Conservation (phyloP, 495 filamentous ascomycete genomes). For the Cryomyces antarcticus region DNA sequence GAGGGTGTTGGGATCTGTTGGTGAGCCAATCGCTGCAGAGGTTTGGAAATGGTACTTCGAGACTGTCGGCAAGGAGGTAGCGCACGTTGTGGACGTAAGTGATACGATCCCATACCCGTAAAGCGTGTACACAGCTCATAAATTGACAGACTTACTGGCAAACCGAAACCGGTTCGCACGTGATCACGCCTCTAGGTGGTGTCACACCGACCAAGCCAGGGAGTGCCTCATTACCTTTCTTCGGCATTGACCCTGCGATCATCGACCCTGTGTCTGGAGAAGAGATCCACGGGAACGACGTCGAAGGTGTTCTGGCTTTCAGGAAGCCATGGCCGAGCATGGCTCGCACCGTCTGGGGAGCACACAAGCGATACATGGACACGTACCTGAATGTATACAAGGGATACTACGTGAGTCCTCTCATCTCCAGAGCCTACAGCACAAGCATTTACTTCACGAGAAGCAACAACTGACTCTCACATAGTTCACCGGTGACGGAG, state of each 20-base stretch:
- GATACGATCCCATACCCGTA: constrained; percentile 1
- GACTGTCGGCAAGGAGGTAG: constrained; percentile 79
- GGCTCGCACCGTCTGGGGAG: constrained; percentile 95
- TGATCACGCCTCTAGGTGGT: constrained; percentile 59
- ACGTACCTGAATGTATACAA: constrained; percentile 97
- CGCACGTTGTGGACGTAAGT: constrained; percentile 87
- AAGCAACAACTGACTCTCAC: constrained; percentile 16
- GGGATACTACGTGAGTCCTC: constrained; percentile 72
- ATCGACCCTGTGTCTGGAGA: constrained; percentile 91
- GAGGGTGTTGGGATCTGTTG: constrained; percentile 84
- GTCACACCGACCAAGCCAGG: constrained; percentile 64
- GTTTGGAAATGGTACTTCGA: constrained; percentile 99
- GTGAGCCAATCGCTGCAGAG: constrained; percentile 94
- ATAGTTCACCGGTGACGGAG: constrained; percentile 95
- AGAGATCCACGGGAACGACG: constrained; percentile 88
- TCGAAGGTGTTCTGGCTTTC: constrained; percentile 93
- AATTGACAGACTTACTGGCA: constrained; percentile 90
- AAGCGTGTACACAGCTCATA: constrained; percentile 6
- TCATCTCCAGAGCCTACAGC: neutral
- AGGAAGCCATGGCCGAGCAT: constrained; percentile 98
- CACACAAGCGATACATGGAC: constrained; percentile 96
- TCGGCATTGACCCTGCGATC: constrained; percentile 94
- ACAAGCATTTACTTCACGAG: neutral
- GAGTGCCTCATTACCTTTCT: constrained; percentile 70
- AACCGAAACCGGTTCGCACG: constrained; percentile 94